These are phyloP conservation scores for Yamadazyma akitaensis DNA, from an alignment of 805 yeast genomes.

Conservation along the genomic window DNA sequence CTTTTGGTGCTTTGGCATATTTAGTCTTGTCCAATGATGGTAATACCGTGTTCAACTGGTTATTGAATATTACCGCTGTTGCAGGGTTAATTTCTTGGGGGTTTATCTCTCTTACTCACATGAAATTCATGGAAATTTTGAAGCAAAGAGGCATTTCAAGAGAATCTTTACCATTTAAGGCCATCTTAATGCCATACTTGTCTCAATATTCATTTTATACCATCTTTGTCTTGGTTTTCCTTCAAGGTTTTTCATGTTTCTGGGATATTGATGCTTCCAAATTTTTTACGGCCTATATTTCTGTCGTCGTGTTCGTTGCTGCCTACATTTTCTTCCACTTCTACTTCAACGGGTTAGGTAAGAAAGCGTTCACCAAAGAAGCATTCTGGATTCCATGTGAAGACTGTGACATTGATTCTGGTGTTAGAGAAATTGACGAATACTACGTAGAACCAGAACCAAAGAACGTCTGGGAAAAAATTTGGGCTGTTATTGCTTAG, in stretches of 20 bases:
- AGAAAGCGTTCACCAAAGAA: constrained; percentile 28
- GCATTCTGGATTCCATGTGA: constrained; percentile 46
- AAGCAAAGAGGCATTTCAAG: constrained; percentile 62
- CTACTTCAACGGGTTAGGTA: constrained; percentile 42
- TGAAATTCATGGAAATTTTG: constrained; percentile 67
- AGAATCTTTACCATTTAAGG: constrained; percentile 71
- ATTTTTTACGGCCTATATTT: constrained; percentile 71
- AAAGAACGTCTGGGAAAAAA: constrained; percentile 50
- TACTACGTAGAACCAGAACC: constrained; percentile 57
- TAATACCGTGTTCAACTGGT: constrained; percentile 63
- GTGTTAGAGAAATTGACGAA: constrained; percentile 61
- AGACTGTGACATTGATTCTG: constrained; percentile 68
- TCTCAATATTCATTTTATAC: constrained; percentile 62
- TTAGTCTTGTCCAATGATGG: constrained; percentile 54
- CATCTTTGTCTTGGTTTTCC: constrained; percentile 54
- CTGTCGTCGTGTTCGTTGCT: constrained; percentile 56
- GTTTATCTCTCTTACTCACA: constrained; percentile 59
- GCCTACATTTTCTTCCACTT: constrained; percentile 55
- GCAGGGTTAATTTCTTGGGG: constrained; percentile 77
- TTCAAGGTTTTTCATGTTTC: constrained; percentile 73
- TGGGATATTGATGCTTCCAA: constrained; percentile 49
- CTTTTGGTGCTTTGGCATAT: constrained; percentile 64
- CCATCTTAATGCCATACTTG: constrained; percentile 61
- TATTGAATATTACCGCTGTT: constrained; percentile 70
- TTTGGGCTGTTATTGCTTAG: constrained; percentile 43